Base-by-base conservation (phyloP, 1,284 basidiomycete genomes). In the Cutaneotrichosporon sp. region DNA sequence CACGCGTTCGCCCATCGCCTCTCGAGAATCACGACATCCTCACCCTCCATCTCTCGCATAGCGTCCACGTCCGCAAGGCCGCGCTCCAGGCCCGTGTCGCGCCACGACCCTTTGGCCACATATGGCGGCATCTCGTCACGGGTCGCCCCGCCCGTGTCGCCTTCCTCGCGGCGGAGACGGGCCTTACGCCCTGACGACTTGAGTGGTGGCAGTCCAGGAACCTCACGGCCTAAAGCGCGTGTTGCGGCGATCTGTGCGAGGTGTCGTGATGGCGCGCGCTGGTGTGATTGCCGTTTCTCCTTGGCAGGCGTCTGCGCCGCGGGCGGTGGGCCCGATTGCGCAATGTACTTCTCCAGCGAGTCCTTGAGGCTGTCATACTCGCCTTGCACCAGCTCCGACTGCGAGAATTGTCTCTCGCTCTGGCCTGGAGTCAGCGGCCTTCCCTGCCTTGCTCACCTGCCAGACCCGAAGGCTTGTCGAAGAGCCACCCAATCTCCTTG, bases 391-490 rank as follows among this genome's bases (percentile, higher is more conserved):
- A 91, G 90, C 5, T 91, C 88, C 0, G 89, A 87, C n/a, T 87
- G 87, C 70, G 92, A 90, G 83, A 95, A 90, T 58, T 85, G 86
- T 77, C 90, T 91, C 75, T 95, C 91, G 30, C 96, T 81, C 79
- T 97, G 93, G 14, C 89, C 93, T 96, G 71, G 36, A 10, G 51
- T 8, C 30, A 72, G 26, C 70, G 67, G 59, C n/a, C 21, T n/a
- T 30, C 58, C 36, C 18, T 2, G 21, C 22, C 36, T 5, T 22
- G 11, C 55, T 16, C 38, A 93, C 92, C 87, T 65, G 91, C 93
- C 21, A 99, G 86, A 30, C 94, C 92, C 0, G 94, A 95, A 0
- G 94, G 91, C 78, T 98, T 99, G 74, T 98, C 96, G 71, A 98
- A 98, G 11, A 88, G 89, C 75, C 96, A 90, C 0, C 89, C 91